These are phyloP conservation scores for Salvia hispanica DNA, from an alignment of 257 asterid species.

Conservation along the genomic window DNA sequence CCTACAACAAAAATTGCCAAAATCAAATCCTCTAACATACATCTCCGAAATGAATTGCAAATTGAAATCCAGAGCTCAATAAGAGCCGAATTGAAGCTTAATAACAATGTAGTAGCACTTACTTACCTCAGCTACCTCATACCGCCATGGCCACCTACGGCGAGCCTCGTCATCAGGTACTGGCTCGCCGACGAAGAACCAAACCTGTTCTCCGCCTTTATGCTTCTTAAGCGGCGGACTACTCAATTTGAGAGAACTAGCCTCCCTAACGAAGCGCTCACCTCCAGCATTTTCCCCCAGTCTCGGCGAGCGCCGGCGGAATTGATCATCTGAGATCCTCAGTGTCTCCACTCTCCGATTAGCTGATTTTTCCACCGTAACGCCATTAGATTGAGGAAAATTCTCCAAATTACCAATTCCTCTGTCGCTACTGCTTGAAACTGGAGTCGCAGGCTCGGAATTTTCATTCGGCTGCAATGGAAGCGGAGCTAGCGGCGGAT, in stretches of 20 bases:
- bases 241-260: slow-evolving; percentile 20
- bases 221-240: slow-evolving; percentile 40
- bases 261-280: slow-evolving; percentile 21
- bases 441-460: slow-evolving; percentile 24
- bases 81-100: not conserved
- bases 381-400: slow-evolving; percentile 28
- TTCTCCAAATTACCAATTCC: slow-evolving; percentile 22
- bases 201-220: slow-evolving; percentile 25
- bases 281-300: slow-evolving; percentile 38
- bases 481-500: slow-evolving; percentile 22
- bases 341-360: slow-evolving; percentile 29
- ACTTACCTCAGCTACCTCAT: slow-evolving; percentile 34
- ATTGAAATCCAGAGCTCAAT: not conserved
- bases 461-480: slow-evolving; percentile 17
- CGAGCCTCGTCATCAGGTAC: slow-evolving; percentile 48
- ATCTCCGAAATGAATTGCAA: not conserved
- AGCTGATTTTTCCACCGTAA: slow-evolving; percentile 13
- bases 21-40: not conserved
- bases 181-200: slow-evolving; percentile 45
- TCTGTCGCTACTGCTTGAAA: slow-evolving; percentile 17
- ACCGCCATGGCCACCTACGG: slow-evolving; percentile 52
- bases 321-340: slow-evolving; percentile 28
- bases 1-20: slow-evolving; percentile 36
- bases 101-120: not conserved
- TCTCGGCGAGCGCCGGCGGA: slow-evolving; percentile 42